Evolutionary conservation across 139 green algal species (phyloP).

Genomic region (Chlorella vulgaris): DNA sequence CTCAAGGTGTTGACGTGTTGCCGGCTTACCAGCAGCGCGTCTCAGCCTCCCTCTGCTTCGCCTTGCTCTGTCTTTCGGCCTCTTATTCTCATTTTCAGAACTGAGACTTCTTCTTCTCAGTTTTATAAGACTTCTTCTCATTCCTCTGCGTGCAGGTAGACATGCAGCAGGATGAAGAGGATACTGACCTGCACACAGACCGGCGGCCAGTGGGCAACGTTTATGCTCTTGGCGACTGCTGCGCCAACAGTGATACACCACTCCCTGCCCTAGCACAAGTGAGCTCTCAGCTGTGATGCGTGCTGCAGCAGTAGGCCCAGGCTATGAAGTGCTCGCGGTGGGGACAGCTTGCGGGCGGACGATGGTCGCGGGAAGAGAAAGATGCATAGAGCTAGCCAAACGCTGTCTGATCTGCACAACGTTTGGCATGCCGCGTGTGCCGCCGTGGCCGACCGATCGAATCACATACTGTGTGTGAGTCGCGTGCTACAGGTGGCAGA

Average conservation of each 20-base stretch:
- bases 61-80: background rate
- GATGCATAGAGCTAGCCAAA: too few relatives aligned
- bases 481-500: constrained; percentile 82
- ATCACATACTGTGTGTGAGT: background rate
- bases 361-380: too few relatives aligned
- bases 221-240: constrained; percentile 90
- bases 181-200: background rate
- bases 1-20: too few relatives aligned
- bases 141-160: constrained; percentile 15
- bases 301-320: too few relatives aligned
- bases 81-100: background rate
- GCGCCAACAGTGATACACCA: constrained; percentile 72
- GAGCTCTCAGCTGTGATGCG: background rate
- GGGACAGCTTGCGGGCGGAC: too few relatives aligned
- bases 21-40: too few relatives aligned
- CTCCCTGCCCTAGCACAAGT: constrained; percentile 91
- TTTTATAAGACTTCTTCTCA: background rate
- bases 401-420: too few relatives aligned
- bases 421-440: too few relatives aligned
- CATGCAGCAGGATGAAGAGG: constrained; percentile 38
- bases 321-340: too few relatives aligned
- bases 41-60: too few relatives aligned
- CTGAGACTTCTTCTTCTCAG: background rate
- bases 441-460: too few relatives aligned
- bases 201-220: constrained; percentile 46